Percentiles rank a stretch among this genome's conserved stretches.
These are phyloP conservation scores for Leishmania major DNA, from an alignment of 208 protist genomes.

Conservation along the genomic window DNA sequence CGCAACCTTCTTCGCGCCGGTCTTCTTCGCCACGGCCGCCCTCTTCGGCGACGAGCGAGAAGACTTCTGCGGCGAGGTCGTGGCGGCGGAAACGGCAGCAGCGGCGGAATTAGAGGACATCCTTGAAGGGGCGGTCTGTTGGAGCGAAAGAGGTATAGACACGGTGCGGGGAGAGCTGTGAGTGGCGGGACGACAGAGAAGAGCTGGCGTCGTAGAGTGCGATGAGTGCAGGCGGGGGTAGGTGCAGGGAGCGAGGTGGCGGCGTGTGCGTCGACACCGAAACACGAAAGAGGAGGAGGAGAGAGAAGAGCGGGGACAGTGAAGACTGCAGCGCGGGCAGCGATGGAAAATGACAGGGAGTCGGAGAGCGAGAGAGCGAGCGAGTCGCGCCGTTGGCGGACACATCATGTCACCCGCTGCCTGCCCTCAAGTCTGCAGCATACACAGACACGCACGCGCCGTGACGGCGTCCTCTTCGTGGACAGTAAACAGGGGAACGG, in stretches of 20 bases:
- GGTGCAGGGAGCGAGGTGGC: not conserved
- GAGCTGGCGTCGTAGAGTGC: not conserved
- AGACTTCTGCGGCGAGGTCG: slow-evolving; percentile 23
- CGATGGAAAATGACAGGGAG: not conserved
- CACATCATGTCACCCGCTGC: not conserved
- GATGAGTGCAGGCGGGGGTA: not conserved
- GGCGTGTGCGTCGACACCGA: slow-evolving; percentile 1
- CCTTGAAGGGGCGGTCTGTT: slow-evolving; percentile 9
- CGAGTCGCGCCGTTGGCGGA: not conserved
- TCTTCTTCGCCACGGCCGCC: not conserved
- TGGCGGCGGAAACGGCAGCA: slow-evolving; percentile 9
- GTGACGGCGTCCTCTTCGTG: not conserved
- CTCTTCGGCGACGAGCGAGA: slow-evolving; percentile 32
- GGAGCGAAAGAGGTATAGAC: not conserved
- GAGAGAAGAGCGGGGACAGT: not conserved
- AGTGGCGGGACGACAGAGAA: slow-evolving; percentile 4
- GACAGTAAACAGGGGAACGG: not conserved
- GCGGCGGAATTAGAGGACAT: not conserved
- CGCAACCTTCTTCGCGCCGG: not conserved
- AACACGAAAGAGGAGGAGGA: not conserved
- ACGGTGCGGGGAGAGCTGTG: slow-evolving; percentile 22
- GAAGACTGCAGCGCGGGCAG: not conserved
- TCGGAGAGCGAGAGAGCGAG: not conserved
- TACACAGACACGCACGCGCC: not conserved
- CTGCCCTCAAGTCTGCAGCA: not conserved